phyloP scores from a whole-genome alignment of 495 filamentous ascomycete species.

The Bacidia rubella region DNA sequence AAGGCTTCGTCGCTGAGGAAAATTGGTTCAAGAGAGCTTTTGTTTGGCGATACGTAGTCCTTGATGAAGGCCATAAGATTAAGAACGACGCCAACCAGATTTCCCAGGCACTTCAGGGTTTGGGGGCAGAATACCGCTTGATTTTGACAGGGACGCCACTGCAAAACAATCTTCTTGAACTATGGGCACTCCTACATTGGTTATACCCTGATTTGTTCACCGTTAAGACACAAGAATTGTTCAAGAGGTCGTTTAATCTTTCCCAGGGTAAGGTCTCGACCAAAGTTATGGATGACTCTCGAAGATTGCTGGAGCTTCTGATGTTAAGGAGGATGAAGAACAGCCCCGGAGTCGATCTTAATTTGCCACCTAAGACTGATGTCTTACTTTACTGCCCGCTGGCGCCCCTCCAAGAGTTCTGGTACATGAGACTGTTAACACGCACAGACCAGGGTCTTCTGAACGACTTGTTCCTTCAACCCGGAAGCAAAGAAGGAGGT shows the following conservation, averaged over 20 bases:
- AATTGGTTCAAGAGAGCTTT: conserved; percentile 46
- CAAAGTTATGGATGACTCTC: conserved; percentile 38
- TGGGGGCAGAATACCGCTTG: conserved; percentile 43
- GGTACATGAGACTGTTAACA: conserved; percentile 48
- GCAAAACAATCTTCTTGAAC: conserved; percentile 46
- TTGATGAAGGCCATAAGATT: conserved; percentile 49
- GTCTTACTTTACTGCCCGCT: conserved; percentile 47
- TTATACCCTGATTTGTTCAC: conserved; percentile 50
- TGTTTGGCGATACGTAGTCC: conserved; percentile 43
- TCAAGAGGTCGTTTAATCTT: conserved; percentile 46
- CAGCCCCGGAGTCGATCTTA: conserved; percentile 42
- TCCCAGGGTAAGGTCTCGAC: conserved; percentile 40
- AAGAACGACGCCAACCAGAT: conserved; percentile 42
- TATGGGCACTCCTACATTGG: conserved; percentile 53
- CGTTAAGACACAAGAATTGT: conserved; percentile 34
- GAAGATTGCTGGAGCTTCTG: conserved; percentile 40
- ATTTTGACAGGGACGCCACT: conserved; percentile 53
- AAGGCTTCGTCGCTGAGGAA: conserved; percentile 42
- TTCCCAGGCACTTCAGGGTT: conserved; percentile 34
- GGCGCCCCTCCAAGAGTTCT: conserved; percentile 46
- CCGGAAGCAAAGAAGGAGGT: conserved; percentile 34
- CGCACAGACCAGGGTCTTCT: conserved; percentile 38
- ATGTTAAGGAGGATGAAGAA: conserved; percentile 54
- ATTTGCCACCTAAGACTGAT: conserved; percentile 47
- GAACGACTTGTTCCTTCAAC: conserved; percentile 38